These are phyloP conservation scores for Aspergillus fructus DNA, from an alignment of 2,329 filamentous ascomycete genomes.

Conservation along the genomic window DNA sequence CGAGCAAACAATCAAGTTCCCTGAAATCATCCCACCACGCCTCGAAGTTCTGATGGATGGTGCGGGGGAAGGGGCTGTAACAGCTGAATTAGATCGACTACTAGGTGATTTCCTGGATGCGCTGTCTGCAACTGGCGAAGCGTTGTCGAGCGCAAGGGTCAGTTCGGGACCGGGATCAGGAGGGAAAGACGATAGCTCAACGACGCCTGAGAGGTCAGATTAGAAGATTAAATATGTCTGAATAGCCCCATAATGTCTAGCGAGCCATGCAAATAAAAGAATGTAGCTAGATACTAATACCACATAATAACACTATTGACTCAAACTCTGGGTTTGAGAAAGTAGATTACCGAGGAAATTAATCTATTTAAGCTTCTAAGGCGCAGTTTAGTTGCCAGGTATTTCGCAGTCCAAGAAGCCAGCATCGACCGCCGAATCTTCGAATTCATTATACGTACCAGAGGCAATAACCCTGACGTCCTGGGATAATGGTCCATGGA, in stretches of 20 bases:
- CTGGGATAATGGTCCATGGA: too few species aligned
- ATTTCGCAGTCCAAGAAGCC: too few species aligned
- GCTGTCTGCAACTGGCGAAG: conserved; percentile 38
- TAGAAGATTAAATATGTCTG: background rate
- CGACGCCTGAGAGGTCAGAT: conserved; percentile 17
- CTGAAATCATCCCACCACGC: conserved; percentile 38
- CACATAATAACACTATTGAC: too few species aligned
- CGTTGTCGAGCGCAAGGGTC: conserved; percentile 21
- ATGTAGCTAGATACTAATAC: background rate
- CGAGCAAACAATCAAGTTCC: conserved; percentile 33
- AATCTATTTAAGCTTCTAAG: too few species aligned
- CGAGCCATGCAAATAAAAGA: too few species aligned
- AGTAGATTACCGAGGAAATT: too few species aligned
- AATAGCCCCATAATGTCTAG: background rate
- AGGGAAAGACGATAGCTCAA: conserved; percentile 9
- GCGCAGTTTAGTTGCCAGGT: too few species aligned
- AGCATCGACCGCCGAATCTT: too few species aligned
- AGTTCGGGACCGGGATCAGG: conserved; percentile 9
- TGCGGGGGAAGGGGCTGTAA: conserved; percentile 36
- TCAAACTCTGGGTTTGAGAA: too few species aligned
- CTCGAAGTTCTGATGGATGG: conserved; percentile 39
- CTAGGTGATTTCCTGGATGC: conserved; percentile 41
- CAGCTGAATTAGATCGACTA: conserved; percentile 42
- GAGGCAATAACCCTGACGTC: too few species aligned
- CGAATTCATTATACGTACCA: too few species aligned